Evolutionary conservation across 208 protist species (phyloP), one percentile per base, ranked within the genome.

Genomic region (Naegleria lovaniensis): DNA sequence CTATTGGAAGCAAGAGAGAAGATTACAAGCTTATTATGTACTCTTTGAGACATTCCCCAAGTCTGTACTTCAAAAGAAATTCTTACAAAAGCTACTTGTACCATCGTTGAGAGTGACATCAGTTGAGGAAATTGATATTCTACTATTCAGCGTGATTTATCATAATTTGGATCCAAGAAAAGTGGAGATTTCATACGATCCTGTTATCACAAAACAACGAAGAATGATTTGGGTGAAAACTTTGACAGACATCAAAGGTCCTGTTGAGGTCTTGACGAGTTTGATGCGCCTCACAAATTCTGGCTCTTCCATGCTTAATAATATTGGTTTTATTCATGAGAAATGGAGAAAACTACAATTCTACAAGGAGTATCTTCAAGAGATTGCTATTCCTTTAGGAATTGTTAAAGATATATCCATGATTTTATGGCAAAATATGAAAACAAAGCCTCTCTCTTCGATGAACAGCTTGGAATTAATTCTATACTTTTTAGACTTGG

Each of bases 1-100:
- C 19, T 89, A 39, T 19, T 89, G 85, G 85, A 67, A 67, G 39
- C 48, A 89, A 67, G 85, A 89, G 22, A 7, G 33, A 89, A 33
- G 85, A 67, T 67, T 89, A 41, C 48, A 67, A 40, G 6, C 51
- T 9, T 89, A 89, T 67, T 89, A 41, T 40, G n/a, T 29, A 11
- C 9, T 89, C 6, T 89, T 89, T 89, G 85, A 89, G 19, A 36
- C 84, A 0, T 33, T 52, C 5, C 40, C 40, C 22, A 67, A 67
- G 55, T 67, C 55, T 19, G 9, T 36, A 9, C 41, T 43, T 55
- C 9, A 19, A 7, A 52, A 9, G 9, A 33, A 40, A 36, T 87
- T 87, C 40, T 16, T 25, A 33, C 33, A n/a, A 55, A 87, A 87
- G 51, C 39, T 87, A n/a, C 11, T 79, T 79, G 67, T 79, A 36